phyloP scores from a whole-genome alignment of 2,329 filamentous ascomycete genomes.

The Thielaviopsis euricoi region DNA sequence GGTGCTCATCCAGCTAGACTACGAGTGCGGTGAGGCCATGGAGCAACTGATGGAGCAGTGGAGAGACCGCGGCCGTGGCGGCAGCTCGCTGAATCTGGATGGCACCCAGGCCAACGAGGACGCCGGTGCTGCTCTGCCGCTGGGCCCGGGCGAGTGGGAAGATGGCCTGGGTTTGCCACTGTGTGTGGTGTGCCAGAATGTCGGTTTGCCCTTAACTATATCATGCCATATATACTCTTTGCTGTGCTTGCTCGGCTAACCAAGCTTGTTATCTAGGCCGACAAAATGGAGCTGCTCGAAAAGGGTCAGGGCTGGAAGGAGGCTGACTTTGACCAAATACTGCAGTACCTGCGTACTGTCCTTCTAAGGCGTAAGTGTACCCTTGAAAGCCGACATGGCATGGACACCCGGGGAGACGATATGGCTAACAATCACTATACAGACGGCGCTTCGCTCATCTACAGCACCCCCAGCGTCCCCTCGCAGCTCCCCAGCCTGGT shows the following conservation, averaged over 20 bases:
- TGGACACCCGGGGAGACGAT: too few relatives aligned
- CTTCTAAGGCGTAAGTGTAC: conserved; percentile 59
- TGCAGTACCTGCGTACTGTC: conserved; percentile 82
- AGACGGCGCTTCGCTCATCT: conserved; percentile 77
- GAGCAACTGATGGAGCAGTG: conserved; percentile 71
- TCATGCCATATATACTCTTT: too few relatives aligned
- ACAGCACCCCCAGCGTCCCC: conserved; percentile 59
- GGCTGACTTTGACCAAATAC: conserved; percentile 87
- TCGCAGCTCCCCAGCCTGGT: conserved; percentile 66
- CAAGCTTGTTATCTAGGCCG: conserved; percentile 34
- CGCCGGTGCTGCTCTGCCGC: conserved; percentile 53
- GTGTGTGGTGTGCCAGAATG: conserved; percentile 92
- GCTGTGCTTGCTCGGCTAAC: neutral
- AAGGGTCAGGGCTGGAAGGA: conserved; percentile 88
- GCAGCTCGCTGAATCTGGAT: conserved; percentile 45
- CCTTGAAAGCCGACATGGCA: too few relatives aligned
- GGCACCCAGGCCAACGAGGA: conserved; percentile 45
- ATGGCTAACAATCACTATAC: conserved; percentile 4
- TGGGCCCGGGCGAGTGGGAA: conserved; percentile 86
- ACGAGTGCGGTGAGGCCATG: conserved; percentile 65
- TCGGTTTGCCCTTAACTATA: conserved; percentile 24
- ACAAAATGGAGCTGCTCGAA: conserved; percentile 81
- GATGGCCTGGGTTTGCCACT: conserved; percentile 74
- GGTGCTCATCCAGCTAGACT: conserved; percentile 56
- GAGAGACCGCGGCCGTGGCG: conserved; percentile 57